These are phyloP conservation scores for Lactarius pseudohatsudake DNA, from an alignment of 768 basidiomycete species.

Conservation along the genomic window DNA sequence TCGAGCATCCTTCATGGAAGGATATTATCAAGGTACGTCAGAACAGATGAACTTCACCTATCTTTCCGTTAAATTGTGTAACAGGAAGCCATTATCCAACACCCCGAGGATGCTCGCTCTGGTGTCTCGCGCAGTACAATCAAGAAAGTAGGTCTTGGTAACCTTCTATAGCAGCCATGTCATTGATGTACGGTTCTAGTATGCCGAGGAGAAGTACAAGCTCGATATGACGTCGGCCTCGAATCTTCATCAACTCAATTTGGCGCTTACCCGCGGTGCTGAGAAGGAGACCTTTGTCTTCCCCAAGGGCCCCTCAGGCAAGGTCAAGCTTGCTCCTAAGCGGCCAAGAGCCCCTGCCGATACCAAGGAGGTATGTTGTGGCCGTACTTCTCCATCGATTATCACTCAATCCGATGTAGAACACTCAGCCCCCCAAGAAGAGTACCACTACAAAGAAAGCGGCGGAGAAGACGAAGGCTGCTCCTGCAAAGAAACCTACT, in stretches of 20 bases:
- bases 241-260: conserved; percentile 49
- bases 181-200: conserved; percentile 37
- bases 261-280: conserved; percentile 53
- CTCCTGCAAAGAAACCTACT: conserved; percentile 38
- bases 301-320: conserved; percentile 67
- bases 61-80: neutral
- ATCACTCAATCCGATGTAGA: conserved; percentile 32
- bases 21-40: conserved; percentile 40
- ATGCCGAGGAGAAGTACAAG: conserved; percentile 55
- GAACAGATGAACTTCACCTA: neutral
- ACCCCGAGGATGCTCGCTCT: conserved; percentile 62
- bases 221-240: conserved; percentile 45
- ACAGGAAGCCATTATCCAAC: conserved; percentile 70
- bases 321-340: conserved; percentile 73
- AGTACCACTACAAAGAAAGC: conserved; percentile 30
- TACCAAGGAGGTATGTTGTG: conserved; percentile 57
- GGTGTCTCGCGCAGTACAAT: conserved; percentile 77
- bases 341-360: conserved; percentile 39
- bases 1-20: conserved; percentile 40
- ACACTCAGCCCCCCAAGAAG: conserved; percentile 39
- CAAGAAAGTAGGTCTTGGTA: conserved; percentile 48
- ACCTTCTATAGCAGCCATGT: neutral
- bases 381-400: neutral
- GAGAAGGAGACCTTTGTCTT: conserved; percentile 53
- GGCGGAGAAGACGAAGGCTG: conserved; percentile 33